These are phyloP conservation scores for Coemansia reversa DNA, from an alignment of 192 early-diverging fungal genomes.

Conservation along the genomic window DNA sequence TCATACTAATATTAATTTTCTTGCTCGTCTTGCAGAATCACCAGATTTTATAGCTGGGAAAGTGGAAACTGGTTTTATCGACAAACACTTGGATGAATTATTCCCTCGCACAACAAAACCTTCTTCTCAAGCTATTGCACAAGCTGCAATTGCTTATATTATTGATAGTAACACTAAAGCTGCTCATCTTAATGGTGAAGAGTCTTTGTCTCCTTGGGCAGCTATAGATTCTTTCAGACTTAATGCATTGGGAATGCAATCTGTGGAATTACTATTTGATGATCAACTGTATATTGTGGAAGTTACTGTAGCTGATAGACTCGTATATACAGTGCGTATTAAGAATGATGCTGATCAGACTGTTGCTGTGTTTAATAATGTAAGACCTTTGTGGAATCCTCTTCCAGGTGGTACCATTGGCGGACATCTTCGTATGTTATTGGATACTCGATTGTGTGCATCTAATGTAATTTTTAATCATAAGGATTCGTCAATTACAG, in stretches of 20 bases:
- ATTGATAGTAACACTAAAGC: slow-evolving; percentile 25
- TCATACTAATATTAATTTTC: slow-evolving; percentile 92
- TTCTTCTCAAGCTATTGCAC: slow-evolving; percentile 56
- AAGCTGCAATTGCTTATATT: slow-evolving; percentile 63
- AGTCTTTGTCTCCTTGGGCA: slow-evolving; percentile 36
- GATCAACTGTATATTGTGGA: slow-evolving; percentile 29
- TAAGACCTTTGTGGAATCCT: slow-evolving; percentile 25
- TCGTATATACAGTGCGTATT: slow-evolving; percentile 25
- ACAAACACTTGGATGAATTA: slow-evolving; percentile 69
- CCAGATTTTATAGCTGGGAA: slow-evolving; percentile 82
- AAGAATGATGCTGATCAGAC: background rate
- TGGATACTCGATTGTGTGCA: slow-evolving; percentile 62
- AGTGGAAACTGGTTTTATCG: slow-evolving; percentile 94
- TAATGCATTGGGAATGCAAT: slow-evolving; percentile 34
- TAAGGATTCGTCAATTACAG: slow-evolving; percentile 55
- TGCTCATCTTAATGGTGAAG: slow-evolving; percentile 3
- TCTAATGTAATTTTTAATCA: slow-evolving; percentile 65
- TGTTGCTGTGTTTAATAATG: slow-evolving; percentile 14
- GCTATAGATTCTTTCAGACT: slow-evolving; percentile 54
- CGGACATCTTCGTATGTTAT: slow-evolving; percentile 56
- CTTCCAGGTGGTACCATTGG: slow-evolving; percentile 29
- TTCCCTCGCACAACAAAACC: slow-evolving; percentile 48
- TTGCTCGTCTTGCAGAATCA: slow-evolving; percentile 73
- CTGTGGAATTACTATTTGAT: slow-evolving; percentile 15
- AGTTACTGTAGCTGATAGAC: slow-evolving; percentile 10